Base-by-base conservation (phyloP, 495 filamentous ascomycete genomes). In the Aspergillus nidulans region DNA sequence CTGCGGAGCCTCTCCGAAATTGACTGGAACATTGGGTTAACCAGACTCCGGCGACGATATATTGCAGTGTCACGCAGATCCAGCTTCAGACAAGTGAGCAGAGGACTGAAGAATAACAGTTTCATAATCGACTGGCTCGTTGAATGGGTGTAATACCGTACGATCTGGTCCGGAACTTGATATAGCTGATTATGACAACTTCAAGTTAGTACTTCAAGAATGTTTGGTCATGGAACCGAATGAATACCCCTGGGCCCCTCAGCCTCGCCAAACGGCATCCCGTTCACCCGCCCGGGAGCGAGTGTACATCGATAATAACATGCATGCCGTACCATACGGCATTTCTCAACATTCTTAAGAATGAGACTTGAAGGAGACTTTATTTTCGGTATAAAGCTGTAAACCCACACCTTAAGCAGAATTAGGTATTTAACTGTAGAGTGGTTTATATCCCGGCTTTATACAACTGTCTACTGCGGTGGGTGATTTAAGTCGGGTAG, bases 321-420 rank as follows among this genome's bases (percentile, higher is more conserved):
- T 67, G 69, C 69, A 69, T 72, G 16, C 47, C 57, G 41, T 72
- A 57, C 20, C 55, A 58, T 12, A 68, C 69, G 0, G 69, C 67
- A 32, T 72, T 62, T 12, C 54, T 50, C 56, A 16, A 72, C 67
- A 7, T 56, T 41, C 16, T 58, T 6, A 72, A 53, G 40, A 67
- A 57, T 7, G 52, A 39, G 23, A 65, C 59, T 39, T 70, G 65
- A 67, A 57, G 7, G 52, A 39, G 23, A 65, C 59, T 39, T 70
- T 64, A 28, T 66, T 54, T 1, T 67, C 69, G 7, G 58, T 56
- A 54, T 72, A 66, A 15, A 69, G 60, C 30, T 61, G 57, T 3
- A 65, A 70, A 21, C 69, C 69, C 0, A 65, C 0, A 69, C 49
- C 2, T 60, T 42, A 64, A 3, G 62, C 62, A 26, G 62, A 55